Evolutionary conservation across 495 filamentous ascomycete genomes (phyloP).

Genomic region (Podospora fimiseda): DNA sequence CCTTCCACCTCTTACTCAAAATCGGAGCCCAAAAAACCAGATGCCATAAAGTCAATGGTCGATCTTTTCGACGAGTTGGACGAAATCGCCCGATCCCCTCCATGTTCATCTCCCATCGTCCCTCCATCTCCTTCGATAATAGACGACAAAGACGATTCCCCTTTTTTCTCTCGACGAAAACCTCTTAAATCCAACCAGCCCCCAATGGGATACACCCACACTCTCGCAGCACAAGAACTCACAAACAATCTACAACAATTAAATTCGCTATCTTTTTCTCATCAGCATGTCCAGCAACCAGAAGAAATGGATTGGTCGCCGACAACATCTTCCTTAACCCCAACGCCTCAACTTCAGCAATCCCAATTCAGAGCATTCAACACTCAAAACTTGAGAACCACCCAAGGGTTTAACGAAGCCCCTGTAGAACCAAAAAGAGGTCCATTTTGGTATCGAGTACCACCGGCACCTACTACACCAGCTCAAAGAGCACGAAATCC

Average conservation of each 20-base stretch:
- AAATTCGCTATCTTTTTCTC: conserved; percentile 15
- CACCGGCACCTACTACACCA: conserved; percentile 58
- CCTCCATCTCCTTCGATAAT: background rate
- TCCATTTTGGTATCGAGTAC: conserved; percentile 54
- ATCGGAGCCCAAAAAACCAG: background rate
- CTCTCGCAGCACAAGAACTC: conserved; percentile 4
- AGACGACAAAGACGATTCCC: conserved; percentile 3
- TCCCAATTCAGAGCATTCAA: conserved; percentile 30
- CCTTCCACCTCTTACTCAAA: background rate
- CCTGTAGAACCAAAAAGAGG: conserved; percentile 36
- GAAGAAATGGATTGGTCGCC: conserved; percentile 83
- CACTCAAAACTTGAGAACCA: conserved; percentile 35
- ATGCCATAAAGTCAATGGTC: conserved; percentile 28
- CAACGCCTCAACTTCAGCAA: conserved; percentile 36
- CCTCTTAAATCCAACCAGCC: background rate
- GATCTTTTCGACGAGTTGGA: conserved; percentile 43
- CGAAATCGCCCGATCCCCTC: conserved; percentile 34
- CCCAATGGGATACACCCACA: conserved; percentile 17
- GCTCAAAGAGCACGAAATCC: conserved; percentile 60
- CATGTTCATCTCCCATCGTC: conserved; percentile 34
- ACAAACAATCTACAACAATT: conserved; percentile 9
- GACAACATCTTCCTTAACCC: conserved; percentile 15
- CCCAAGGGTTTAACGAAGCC: conserved; percentile 53
- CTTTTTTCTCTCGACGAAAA: background rate
- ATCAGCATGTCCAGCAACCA: conserved; percentile 24